Conservation (phyloP, 2,329 filamentous ascomycete species). For the Fusarium sp. region DNA sequence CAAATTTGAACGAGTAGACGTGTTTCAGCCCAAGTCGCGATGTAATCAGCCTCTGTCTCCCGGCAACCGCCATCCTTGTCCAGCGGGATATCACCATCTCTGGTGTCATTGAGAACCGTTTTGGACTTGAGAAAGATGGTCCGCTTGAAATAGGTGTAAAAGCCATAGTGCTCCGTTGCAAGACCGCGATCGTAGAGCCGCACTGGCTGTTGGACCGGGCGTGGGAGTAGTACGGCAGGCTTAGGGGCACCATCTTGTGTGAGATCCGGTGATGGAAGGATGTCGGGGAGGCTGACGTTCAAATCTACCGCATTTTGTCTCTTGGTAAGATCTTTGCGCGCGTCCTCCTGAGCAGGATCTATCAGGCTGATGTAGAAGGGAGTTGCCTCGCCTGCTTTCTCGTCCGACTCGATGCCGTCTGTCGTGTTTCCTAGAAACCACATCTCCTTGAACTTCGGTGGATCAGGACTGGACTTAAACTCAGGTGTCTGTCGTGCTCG, state of each 20-base stretch:
- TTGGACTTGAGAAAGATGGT: slow-evolving; percentile 82
- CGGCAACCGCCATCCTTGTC: slow-evolving; percentile 68
- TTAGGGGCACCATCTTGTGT: slow-evolving; percentile 78
- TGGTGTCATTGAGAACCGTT: slow-evolving; percentile 59
- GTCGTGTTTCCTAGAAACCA: slow-evolving; percentile 88
- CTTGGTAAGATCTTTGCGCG: slow-evolving; percentile 44
- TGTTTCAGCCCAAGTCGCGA: slow-evolving; percentile 71
- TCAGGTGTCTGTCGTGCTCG: slow-evolving; percentile 32
- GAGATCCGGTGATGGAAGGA: slow-evolving; percentile 73
- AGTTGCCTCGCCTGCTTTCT: slow-evolving; percentile 86
- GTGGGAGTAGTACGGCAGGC: slow-evolving; percentile 77
- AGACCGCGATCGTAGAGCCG: slow-evolving; percentile 86
- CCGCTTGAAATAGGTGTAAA: slow-evolving; percentile 92
- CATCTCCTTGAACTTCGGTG: slow-evolving; percentile 76
- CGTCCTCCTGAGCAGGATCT: slow-evolving; percentile 55
- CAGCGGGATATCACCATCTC: slow-evolving; percentile 56
- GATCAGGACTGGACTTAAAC: slow-evolving; percentile 65
- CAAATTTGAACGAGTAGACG: slow-evolving; percentile 74
- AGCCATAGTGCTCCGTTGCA: slow-evolving; percentile 88
- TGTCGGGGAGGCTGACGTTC: slow-evolving; percentile 49
- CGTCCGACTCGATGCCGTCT: slow-evolving; percentile 72
- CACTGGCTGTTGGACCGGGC: slow-evolving; percentile 79
- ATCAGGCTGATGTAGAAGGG: slow-evolving; percentile 89
- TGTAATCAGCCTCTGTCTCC: slow-evolving; percentile 64
- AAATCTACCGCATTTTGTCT: slow-evolving; percentile 36